phyloP scores from a whole-genome alignment of 345 rosid species.

The Mangifera indica region DNA sequence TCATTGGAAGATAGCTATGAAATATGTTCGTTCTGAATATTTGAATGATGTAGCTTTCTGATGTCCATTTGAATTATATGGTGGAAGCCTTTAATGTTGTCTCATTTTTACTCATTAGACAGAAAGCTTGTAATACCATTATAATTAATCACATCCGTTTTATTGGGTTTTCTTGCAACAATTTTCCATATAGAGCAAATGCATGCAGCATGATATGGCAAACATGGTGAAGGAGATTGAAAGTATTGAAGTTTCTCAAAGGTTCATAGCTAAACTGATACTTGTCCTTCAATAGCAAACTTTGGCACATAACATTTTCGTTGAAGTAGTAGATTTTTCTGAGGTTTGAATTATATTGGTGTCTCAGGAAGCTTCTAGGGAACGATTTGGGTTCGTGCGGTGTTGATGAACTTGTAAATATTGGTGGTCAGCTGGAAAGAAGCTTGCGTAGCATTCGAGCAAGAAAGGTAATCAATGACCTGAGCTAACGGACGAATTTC shows the following conservation, averaged over 20 bases:
- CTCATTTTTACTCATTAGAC: not conserved
- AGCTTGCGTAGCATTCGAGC: constrained; percentile 52
- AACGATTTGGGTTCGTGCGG: constrained; percentile 44
- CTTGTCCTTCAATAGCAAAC: not conserved
- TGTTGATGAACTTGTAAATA: constrained; percentile 40
- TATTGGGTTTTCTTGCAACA: not conserved
- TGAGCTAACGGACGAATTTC: not conserved
- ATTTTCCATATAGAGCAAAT: constrained; percentile 36
- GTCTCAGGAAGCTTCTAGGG: constrained; percentile 56
- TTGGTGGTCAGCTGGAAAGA: constrained; percentile 42
- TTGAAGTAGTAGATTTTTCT: not conserved
- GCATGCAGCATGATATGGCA: constrained; percentile 39
- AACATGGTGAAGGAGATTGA: constrained; percentile 50
- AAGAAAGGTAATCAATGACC: constrained; percentile 48
- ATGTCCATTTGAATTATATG: no score
- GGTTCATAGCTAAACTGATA: constrained; percentile 33
- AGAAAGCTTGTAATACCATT: no score
- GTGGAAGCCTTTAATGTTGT: no score
- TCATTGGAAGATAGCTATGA: not conserved
- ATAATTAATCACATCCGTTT: not conserved
- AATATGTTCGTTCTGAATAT: not conserved
- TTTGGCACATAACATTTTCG: not conserved
- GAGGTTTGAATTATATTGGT: constrained; percentile 9
- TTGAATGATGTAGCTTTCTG: no score
- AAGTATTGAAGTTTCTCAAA: constrained; percentile 44